Evolutionary conservation across 2,329 filamentous ascomycete species (phyloP).

Genomic region (Alternaria sp.): DNA sequence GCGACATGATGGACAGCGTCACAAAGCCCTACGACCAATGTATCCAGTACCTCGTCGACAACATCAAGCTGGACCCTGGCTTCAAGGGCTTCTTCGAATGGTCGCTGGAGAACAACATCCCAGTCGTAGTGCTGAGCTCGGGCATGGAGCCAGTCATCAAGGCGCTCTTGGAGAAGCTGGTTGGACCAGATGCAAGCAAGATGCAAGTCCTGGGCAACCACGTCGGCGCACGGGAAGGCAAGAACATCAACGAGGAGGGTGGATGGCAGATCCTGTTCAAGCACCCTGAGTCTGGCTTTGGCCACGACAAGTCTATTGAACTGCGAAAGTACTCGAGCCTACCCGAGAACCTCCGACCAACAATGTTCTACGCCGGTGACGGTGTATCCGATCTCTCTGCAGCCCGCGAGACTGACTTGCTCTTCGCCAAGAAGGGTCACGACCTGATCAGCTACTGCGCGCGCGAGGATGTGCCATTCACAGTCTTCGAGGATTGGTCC

Average conservation of each 20-base stretch:
- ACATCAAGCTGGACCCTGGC: constrained; percentile 86
- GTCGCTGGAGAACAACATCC: constrained; percentile 81
- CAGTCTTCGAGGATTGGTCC: constrained; percentile 83
- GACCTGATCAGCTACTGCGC: constrained; percentile 90
- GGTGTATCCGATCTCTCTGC: constrained; percentile 59
- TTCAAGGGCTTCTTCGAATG: constrained; percentile 90
- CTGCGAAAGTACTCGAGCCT: constrained; percentile 85
- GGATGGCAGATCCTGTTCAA: constrained; percentile 91
- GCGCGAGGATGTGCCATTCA: constrained; percentile 83
- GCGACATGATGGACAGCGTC: constrained; percentile 90
- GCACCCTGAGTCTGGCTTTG: constrained; percentile 81
- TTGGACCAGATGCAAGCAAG: constrained; percentile 78
- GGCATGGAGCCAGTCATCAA: constrained; percentile 94
- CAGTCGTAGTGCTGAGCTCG: constrained; percentile 87
- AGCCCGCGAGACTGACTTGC: constrained; percentile 86
- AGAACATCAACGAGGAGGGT: constrained; percentile 79
- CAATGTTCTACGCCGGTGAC: constrained; percentile 85
- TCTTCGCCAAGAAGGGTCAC: constrained; percentile 91
- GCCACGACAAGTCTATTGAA: constrained; percentile 96
- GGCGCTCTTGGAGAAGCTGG: constrained; percentile 77
- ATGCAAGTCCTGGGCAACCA: constrained; percentile 93
- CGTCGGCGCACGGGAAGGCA: constrained; percentile 70
- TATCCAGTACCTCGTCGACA: constrained; percentile 75
- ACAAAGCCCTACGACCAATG: constrained; percentile 81
- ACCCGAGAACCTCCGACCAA: constrained; percentile 71